A percentile compares a stretch with the other conserved stretches of the same genome.
These are phyloP conservation scores for Erythrophleum fordii DNA, from an alignment of 306 rosid genomes.

Conservation along the genomic window DNA sequence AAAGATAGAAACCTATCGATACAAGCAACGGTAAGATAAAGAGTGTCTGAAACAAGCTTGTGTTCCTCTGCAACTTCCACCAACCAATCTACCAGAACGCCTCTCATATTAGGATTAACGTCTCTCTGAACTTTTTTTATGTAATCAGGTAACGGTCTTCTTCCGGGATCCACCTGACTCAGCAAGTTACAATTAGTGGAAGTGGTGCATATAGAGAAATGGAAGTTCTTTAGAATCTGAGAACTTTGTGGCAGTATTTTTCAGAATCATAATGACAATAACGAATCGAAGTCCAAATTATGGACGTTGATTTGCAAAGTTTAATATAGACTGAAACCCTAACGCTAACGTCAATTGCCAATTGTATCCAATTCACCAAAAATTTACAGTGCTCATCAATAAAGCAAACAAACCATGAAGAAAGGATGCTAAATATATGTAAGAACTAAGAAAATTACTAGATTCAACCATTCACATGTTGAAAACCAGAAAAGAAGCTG, in stretches of 20 bases:
- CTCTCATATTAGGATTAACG: constrained; percentile 73
- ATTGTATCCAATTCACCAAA: not conserved
- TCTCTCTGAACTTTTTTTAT: constrained; percentile 73
- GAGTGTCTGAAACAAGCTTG: constrained; percentile 75
- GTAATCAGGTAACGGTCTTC: constrained; percentile 71
- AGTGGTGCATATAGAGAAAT: not conserved
- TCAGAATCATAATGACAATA: not conserved
- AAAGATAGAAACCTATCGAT: constrained; percentile 72
- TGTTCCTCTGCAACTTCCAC: constrained; percentile 92
- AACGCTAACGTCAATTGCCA: not conserved
- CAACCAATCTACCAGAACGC: constrained; percentile 86
- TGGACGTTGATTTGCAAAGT: not conserved
- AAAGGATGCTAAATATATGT: no score
- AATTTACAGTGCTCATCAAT: not conserved
- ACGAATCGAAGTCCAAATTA: not conserved
- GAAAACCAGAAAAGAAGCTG: not conserved
- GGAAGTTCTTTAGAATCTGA: not conserved
- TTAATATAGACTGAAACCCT: not conserved
- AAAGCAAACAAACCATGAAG: not conserved
- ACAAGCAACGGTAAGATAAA: constrained; percentile 62
- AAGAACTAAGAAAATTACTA: not conserved
- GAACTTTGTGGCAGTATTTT: not conserved
- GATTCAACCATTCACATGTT: not conserved
- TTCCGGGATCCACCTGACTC: constrained; percentile 64
- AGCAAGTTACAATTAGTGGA: not conserved